Conservation (phyloP, 305 asterid species). For the Plantago coronopus region DNA sequence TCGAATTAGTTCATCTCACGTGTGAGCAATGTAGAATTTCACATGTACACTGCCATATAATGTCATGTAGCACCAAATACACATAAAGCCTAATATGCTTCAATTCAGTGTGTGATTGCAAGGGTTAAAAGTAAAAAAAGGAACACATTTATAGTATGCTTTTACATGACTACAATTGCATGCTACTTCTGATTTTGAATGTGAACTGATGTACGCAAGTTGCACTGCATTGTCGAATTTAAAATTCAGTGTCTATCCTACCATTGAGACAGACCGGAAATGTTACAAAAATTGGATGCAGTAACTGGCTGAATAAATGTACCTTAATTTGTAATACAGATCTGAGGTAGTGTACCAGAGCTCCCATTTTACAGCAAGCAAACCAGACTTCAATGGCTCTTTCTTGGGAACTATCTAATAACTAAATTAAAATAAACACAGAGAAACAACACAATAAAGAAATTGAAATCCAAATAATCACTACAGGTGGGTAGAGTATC, state of each 20-base stretch:
- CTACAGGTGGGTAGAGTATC: no score
- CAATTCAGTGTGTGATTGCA: no score
- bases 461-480: not conserved
- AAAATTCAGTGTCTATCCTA: not conserved
- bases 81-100: no score
- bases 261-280: not conserved
- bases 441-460: not conserved
- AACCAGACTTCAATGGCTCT: constrained; percentile 63
- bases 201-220: not conserved
- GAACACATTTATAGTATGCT: not conserved
- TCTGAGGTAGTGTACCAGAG: constrained; percentile 78
- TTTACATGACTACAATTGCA: not conserved
- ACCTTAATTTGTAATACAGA: constrained; percentile 73
- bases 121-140: no score
- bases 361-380: constrained; percentile 87
- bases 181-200: not conserved
- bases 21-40: no score
- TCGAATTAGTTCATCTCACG: no score
- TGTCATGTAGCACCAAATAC: no score
- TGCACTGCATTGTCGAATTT: not conserved
- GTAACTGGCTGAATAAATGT: constrained; percentile 1
- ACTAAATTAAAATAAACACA: not conserved
- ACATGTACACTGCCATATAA: no score
- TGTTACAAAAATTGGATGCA: not conserved
- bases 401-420: constrained; percentile 60